Base-by-base conservation (phyloP, 2,329 filamentous ascomycete genomes). In the Aspergillus udagawae region DNA sequence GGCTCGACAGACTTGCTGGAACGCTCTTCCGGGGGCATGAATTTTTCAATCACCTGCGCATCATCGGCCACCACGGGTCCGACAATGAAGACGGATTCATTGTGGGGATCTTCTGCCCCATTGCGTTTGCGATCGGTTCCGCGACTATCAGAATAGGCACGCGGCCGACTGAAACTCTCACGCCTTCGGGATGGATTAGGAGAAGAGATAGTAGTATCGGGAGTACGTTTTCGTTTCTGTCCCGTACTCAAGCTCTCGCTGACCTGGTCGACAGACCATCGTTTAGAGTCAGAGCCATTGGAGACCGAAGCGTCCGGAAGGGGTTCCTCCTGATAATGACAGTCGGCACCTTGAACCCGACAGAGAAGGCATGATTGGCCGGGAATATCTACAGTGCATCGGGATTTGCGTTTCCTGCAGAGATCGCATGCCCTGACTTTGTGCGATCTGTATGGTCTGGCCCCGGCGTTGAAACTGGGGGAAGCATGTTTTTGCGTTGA, bases 381-480 rank as follows among this genome's bases (percentile, higher is more conserved):
- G 4, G 78, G 76, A 14, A 80, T 71, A 63, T 85, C 83, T 28
- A 83, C 79, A 20, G 83, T 84, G 66, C 85, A 87, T 61, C 85
- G 78, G 2, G 83, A 84, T 67, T 86, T 86, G 58, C 85, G 79
- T 58, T 80, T 80, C 53, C 85, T 79, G 65, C 85, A 87, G 14
- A 83, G 74, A 53, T 83, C 73, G 71, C 85, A 87, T 8, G 84
- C 84, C 51, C 84, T 83, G 42, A 82, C 80, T 59, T 84, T 79
- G 71, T 86, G 84, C 7, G 84, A 86, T 58, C 84, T 76, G 65
- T 86, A 86, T 3, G 84, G 84, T 48, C 84, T 77, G 52, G 76
- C 70, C 17, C 75, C 75, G 49, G 75, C 72, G 57, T 75, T 76
- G 60, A 77, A 72, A 21, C 70, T 67, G 49, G 70, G 67, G 20